Evolutionary conservation across 176 grass and related monocot genomes (phyloP), one percentile per base, ranked within the genome.

Genomic region (Carex kokanica): DNA sequence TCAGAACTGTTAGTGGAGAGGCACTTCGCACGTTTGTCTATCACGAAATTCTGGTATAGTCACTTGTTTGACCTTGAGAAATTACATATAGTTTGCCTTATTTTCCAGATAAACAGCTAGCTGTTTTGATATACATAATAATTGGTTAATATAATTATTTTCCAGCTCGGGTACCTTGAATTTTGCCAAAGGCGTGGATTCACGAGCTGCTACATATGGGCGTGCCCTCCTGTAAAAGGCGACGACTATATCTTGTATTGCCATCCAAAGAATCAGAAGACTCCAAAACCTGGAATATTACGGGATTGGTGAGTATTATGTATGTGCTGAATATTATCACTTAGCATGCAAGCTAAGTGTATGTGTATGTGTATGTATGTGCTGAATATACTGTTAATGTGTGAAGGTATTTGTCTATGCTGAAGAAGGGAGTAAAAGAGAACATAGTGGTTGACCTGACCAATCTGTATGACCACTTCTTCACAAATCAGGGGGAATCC

Each of bases 221-320:
- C 96, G 58, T 99, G 93, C 71, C 96, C 96, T 86, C 96, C 96
- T 85, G 75, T 93, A 69, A 99, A 95, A 60, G 96, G 93, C 79
- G 88, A 99, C 92, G 96, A 99, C 77, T 99, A 99, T 83, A 99
- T 99, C 82, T 91, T 99, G 79, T 95, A 99, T 87, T 99, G 96
- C 78, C 96, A 99, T 87, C 96, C 96, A 88, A 89, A 93, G 83
- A 99, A 91, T 90, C 93, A 99, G 83, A 99, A 95, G 87, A 99
- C 93, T 64, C 93, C 93, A 25, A 95, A 95, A 92, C 93, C 96
- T 63, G 96, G 95, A 85, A 93, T 95, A 87, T 79, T 99, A 63
- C 88, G 93, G 16, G 96, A 99, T 74, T 99, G 96, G 96, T 90
- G 27, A 81, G 67, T 27, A 27, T 27, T 27, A 27, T 27, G 27